These are phyloP conservation scores for Hura crepitans DNA, from an alignment of 441 rosid genomes.

Conservation along the genomic window DNA sequence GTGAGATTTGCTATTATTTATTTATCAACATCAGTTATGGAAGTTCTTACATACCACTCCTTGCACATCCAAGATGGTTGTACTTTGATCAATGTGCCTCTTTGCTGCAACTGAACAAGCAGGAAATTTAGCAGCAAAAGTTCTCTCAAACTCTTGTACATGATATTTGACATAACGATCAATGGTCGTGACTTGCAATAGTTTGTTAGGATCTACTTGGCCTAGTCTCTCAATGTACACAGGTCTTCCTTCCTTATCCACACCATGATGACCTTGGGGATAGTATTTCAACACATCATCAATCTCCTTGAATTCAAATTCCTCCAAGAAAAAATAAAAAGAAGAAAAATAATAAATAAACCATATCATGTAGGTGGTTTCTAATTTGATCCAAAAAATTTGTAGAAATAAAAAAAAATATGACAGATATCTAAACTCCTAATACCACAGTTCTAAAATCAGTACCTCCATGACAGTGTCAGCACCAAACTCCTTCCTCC, in stretches of 20 bases:
- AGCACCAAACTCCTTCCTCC: conserved; percentile 78
- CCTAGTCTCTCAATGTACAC: conserved; percentile 85
- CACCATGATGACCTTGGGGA: conserved; percentile 94
- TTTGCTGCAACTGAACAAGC: conserved; percentile 78
- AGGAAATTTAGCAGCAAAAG: conserved; percentile 65
- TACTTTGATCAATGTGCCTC: conserved; percentile 85
- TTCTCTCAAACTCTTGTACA: conserved; percentile 77
- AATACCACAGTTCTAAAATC: no score
- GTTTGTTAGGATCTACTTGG: conserved; percentile 70
- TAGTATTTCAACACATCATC: conserved; percentile 74
- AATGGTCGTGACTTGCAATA: conserved; percentile 78
- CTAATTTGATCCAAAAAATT: no score
- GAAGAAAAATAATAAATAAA: no score
- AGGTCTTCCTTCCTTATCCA: conserved; percentile 87
- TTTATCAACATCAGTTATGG: no score
- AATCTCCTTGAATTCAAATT: conserved; percentile 64
- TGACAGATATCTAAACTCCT: no score
- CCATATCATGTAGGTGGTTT: no score
- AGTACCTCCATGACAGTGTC: conserved; percentile 59
- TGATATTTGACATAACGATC: conserved; percentile 83
- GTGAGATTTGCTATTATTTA: no score
- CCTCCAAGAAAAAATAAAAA: conserved; percentile 37
- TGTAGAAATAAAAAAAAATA: no score
- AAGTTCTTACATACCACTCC: conserved; percentile 80
- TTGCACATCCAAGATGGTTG: conserved; percentile 90